Evolutionary conservation across 108 stramenopile genomes (phyloP), one percentile per base, ranked within the genome.

Genomic region (Phaeodactylum tricornutum): DNA sequence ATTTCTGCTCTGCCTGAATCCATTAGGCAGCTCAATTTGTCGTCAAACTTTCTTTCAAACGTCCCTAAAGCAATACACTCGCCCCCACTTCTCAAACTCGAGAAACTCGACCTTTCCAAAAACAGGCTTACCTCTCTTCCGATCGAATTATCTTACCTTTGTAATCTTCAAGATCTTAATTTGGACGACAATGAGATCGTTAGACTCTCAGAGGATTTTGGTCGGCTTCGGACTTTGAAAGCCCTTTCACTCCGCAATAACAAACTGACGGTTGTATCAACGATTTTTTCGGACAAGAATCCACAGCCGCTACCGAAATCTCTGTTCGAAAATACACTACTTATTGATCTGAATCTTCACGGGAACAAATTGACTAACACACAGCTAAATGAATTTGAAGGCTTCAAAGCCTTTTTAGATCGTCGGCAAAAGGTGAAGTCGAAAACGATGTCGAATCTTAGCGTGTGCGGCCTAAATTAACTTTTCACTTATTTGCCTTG

Each of bases 331-430:
- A 48, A 81, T 45, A 86, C 88, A 7, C 62, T 68, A 3, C 12
- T 91, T 42, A 91, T 83, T 44, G 88, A 91, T 62, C 53, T 91
- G 63, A 91, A 81, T 56, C 50, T 91, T 6, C 75, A 81, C 57
- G 84, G 84, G 24, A 91, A 91, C 71, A 50, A 54, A 17, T 61
- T 91, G 77, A 74, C 81, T 0, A 69, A 53, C 43, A 84, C 79
- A 12, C 66, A 80, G 48, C 56, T 91, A 25, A 91, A 86, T 59
- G 42, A 72, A 29, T 83, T 91, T 69, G 77, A 71, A 7, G 88
- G 88, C 29, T 84, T 75, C 42, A 60, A 65, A 41, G 53, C 31
- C 14, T 91, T 91, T 52, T 50, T 91, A 55, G 74, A 78, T 35
- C 63, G 88, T 52, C 78, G 88, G 20, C 64, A 75, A 56, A 79